Percentiles rank a stretch among this genome's conserved stretches.
These are phyloP conservation scores for Monosporascus cannonballus DNA, from an alignment of 2,329 filamentous ascomycete species.

Conservation along the genomic window DNA sequence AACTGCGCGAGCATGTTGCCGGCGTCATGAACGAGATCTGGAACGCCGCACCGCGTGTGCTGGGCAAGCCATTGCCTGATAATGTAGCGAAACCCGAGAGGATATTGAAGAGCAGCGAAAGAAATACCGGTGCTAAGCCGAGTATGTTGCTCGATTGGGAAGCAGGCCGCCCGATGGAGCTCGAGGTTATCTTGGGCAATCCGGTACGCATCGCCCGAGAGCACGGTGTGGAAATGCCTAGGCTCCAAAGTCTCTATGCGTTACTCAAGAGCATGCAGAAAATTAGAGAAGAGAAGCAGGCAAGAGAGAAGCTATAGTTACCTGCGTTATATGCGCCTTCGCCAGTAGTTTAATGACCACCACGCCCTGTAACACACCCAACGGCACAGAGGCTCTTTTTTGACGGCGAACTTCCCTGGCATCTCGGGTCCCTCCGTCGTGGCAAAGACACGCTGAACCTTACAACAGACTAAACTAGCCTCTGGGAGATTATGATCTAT, in stretches of 20 bases:
- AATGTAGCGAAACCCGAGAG: constrained; percentile 56
- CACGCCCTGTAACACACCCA: too few relatives aligned
- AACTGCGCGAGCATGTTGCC: constrained; percentile 54
- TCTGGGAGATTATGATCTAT: too few relatives aligned
- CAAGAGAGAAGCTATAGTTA: constrained; percentile 30
- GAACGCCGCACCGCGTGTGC: constrained; percentile 53
- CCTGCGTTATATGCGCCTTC: background rate
- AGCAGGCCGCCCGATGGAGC: constrained; percentile 57
- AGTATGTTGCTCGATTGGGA: constrained; percentile 70
- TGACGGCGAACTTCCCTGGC: too few relatives aligned
- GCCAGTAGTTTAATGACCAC: too few relatives aligned
- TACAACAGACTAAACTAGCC: too few relatives aligned
- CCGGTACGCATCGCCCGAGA: constrained; percentile 59
- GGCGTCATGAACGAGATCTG: constrained; percentile 68
- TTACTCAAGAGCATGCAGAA: constrained; percentile 56
- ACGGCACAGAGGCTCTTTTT: too few relatives aligned
- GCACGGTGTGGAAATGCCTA: constrained; percentile 58
- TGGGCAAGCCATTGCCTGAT: constrained; percentile 54
- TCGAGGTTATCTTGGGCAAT: constrained; percentile 69
- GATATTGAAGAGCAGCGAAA: constrained; percentile 56
- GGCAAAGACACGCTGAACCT: too few relatives aligned
- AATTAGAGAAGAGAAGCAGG: constrained; percentile 35
- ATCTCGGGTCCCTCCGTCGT: too few relatives aligned
- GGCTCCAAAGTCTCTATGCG: constrained; percentile 62
- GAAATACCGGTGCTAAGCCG: constrained; percentile 57